Percentiles rank a stretch among this genome's conserved stretches.
Conservation (phyloP, 2,329 filamentous ascomycete genomes). For the Colletotrichum higginsianum region DNA sequence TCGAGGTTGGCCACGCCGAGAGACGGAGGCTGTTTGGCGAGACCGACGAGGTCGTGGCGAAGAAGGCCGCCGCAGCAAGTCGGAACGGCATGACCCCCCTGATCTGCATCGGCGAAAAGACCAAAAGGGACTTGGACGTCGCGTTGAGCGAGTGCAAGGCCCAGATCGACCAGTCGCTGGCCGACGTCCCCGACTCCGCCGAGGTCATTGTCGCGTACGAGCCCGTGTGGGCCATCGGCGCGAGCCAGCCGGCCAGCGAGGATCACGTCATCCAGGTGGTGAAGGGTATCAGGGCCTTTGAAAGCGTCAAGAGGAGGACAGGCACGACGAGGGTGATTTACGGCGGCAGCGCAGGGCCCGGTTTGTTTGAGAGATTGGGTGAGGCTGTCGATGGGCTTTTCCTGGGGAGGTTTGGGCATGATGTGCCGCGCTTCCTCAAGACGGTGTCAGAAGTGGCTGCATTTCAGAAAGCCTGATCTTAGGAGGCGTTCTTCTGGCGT, state of each 20-base stretch:
- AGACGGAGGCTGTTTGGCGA: constrained; percentile 80
- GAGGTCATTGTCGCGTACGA: constrained; percentile 88
- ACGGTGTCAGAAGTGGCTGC: constrained; percentile 79
- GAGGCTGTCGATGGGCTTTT: constrained; percentile 85
- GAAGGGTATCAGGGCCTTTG: constrained; percentile 70
- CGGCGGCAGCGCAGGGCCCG: constrained; percentile 86
- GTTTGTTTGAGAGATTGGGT: constrained; percentile 78
- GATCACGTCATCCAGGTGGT: constrained; percentile 82
- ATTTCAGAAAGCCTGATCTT: not conserved
- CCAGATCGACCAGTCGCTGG: constrained; percentile 77
- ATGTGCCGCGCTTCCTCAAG: constrained; percentile 78
- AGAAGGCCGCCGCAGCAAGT: constrained; percentile 78
- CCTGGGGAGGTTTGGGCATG: constrained; percentile 85
- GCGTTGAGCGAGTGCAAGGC: constrained; percentile 77
- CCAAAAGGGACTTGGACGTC: constrained; percentile 62
- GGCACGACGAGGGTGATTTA: constrained; percentile 81
- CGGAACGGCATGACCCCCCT: constrained; percentile 81
- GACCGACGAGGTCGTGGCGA: constrained; percentile 77
- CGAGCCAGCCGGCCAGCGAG: constrained; percentile 77
- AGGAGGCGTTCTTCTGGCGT: not conserved
- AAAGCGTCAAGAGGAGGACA: constrained; percentile 64
- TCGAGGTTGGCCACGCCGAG: constrained; percentile 88
- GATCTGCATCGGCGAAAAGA: constrained; percentile 84
- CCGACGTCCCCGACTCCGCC: constrained; percentile 70
- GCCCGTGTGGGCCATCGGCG: constrained; percentile 91